Evolutionary conservation across 768 basidiomycete genomes (phyloP).

Genomic region (Leccinum rimulosum): DNA sequence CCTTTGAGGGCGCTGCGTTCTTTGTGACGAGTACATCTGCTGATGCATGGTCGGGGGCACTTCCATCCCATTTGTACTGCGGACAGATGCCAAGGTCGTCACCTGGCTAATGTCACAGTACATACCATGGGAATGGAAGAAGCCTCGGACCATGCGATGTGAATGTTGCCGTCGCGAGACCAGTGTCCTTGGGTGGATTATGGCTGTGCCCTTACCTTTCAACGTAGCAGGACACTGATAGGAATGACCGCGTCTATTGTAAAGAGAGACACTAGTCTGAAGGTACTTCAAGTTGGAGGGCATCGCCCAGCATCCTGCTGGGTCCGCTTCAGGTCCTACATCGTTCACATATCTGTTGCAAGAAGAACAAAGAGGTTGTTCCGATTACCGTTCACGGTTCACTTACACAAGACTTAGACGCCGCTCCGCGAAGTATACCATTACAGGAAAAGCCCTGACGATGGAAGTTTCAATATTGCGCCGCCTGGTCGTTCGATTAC

Average conservation of each 20-base stretch:
- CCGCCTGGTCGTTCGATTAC: constrained; percentile 18
- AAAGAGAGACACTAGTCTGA: constrained; percentile 4
- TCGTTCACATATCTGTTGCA: neutral
- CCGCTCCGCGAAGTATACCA: neutral
- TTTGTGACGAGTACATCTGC: constrained; percentile 22
- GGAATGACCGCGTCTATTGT: neutral
- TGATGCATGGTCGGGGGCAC: constrained; percentile 35
- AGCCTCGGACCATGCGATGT: constrained; percentile 38
- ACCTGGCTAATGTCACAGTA: constrained; percentile 33
- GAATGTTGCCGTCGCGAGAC: constrained; percentile 23
- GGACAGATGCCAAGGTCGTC: constrained; percentile 27
- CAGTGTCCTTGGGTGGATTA: constrained; percentile 15
- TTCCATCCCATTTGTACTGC: constrained; percentile 38
- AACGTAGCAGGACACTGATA: neutral
- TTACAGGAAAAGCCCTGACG: constrained; percentile 7
- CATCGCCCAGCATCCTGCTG: neutral
- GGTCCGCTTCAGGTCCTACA: neutral
- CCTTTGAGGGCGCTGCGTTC: constrained; percentile 17
- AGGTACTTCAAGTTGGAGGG: constrained; percentile 1
- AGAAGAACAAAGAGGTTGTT: constrained; percentile 2
- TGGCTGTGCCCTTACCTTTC: neutral
- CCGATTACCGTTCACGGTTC: constrained; percentile 1
- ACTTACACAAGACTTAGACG: constrained; percentile 2
- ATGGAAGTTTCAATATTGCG: constrained; percentile 15
- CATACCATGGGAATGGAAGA: constrained; percentile 62